Conservation (phyloP, 805 yeast species). For the Wickerhamiella kazuoi region DNA sequence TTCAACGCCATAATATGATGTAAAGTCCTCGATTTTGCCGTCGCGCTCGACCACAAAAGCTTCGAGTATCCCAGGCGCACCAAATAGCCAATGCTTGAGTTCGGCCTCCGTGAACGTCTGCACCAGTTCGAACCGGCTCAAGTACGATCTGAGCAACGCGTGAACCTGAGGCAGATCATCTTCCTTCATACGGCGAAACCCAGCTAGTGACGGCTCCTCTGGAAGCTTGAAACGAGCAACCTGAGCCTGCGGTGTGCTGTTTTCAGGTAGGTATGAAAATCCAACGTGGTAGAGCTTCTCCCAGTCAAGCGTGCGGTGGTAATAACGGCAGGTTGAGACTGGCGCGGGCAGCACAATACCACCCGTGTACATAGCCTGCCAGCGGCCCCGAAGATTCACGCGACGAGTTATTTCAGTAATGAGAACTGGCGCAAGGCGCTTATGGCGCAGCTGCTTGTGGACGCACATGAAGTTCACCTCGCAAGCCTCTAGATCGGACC, state of each 20-base stretch:
- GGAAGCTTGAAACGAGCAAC: conserved; percentile 44
- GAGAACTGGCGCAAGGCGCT: conserved; percentile 83
- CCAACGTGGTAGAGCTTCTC: conserved; percentile 75
- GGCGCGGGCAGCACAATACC: conserved; percentile 91
- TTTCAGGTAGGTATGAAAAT: conserved; percentile 61
- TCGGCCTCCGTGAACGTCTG: conserved; percentile 57
- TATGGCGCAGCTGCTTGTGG: conserved; percentile 84
- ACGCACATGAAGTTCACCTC: conserved; percentile 90
- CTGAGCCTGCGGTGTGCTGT: conserved; percentile 49
- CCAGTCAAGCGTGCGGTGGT: conserved; percentile 92
- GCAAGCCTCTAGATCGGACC: conserved; percentile 29
- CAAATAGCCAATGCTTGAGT: conserved; percentile 61
- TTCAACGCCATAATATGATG: conserved; percentile 78
- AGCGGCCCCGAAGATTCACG: conserved; percentile 63
- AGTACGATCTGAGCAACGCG: conserved; percentile 42
- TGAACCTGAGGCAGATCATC: conserved; percentile 50
- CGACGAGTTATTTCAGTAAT: conserved; percentile 90
- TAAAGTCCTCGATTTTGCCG: conserved; percentile 58
- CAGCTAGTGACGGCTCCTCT: conserved; percentile 29
- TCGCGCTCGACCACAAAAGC: conserved; percentile 61
- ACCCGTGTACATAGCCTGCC: conserved; percentile 94
- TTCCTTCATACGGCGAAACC: conserved; percentile 39
- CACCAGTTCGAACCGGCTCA: conserved; percentile 50
- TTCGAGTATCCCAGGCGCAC: conserved; percentile 26
- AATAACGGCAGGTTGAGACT: conserved; percentile 68